A percentile compares a stretch with the other conserved stretches of the same genome.
Evolutionary conservation across 1,284 basidiomycete genomes (phyloP).

Genomic region (Phaffia rhodozyma): DNA sequence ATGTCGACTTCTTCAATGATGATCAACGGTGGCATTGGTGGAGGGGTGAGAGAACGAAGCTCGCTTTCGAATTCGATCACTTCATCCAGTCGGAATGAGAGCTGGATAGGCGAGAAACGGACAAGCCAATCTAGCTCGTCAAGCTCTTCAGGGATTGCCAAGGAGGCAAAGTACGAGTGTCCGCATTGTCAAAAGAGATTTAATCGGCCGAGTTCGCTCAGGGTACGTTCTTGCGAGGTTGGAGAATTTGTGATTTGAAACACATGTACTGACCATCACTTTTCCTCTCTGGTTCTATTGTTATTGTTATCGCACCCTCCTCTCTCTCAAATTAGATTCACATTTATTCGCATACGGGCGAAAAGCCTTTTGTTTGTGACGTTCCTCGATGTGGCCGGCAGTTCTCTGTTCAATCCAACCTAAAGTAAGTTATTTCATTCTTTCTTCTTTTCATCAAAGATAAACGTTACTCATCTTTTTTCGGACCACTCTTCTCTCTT

Average conservation of each 20-base stretch:
- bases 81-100: neutral
- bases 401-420: slow-evolving; percentile 17
- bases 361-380: slow-evolving; percentile 13
- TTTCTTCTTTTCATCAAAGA: neutral
- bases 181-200: slow-evolving; percentile 10
- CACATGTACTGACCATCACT: neutral
- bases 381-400: slow-evolving; percentile 1
- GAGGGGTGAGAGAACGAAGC: neutral
- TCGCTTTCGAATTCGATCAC: neutral
- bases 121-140: neutral
- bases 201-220: slow-evolving; percentile 12
- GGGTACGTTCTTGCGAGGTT: neutral
- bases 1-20: too few species aligned
- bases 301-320: neutral
- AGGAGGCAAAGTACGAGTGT: slow-evolving; percentile 17
- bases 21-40: neutral
- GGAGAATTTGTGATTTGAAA: neutral
- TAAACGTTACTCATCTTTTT: neutral
- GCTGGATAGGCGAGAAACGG: neutral
- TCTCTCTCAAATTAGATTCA: slow-evolving; percentile 4
- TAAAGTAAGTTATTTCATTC: slow-evolving; percentile 7
- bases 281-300: neutral
- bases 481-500: neutral
- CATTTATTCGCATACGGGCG: slow-evolving; percentile 18
- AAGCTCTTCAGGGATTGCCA: neutral